phyloP scores from a whole-genome alignment of 768 basidiomycete species.

The Tulasnella sp. region DNA sequence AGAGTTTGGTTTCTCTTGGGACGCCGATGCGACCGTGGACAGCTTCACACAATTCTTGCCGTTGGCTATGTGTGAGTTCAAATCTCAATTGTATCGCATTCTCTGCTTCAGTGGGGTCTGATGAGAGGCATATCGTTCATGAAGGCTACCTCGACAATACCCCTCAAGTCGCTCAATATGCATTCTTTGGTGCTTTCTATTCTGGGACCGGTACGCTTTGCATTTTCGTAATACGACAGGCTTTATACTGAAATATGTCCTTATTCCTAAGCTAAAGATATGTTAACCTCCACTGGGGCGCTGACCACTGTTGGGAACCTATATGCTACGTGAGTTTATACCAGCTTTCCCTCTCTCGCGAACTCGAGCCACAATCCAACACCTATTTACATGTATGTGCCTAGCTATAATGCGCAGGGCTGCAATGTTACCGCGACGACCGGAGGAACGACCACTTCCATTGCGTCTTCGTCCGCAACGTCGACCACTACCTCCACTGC shows the following conservation, averaged over 20 bases:
- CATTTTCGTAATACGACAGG: no score
- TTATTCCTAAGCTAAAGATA: no score
- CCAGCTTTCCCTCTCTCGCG: not conserved
- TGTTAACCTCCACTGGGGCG: no score
- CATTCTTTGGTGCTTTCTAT: conserved; percentile 18
- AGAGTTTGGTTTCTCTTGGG: conserved; percentile 16
- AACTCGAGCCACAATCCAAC: no score
- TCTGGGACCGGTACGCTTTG: not conserved
- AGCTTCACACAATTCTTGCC: conserved; percentile 14
- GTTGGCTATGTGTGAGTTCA: not conserved
- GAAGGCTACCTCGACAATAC: conserved; percentile 11
- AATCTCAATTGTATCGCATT: no score
- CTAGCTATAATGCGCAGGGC: not conserved
- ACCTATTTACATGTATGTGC: no score
- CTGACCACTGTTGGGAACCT: no score
- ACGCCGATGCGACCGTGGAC: conserved; percentile 6
- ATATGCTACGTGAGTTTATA: not conserved
- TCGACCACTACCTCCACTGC: conserved; percentile 5
- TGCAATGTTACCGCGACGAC: not conserved
- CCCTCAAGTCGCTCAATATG: conserved; percentile 14
- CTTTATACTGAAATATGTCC: no score
- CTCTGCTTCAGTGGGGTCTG: not conserved
- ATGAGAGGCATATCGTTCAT: not conserved
- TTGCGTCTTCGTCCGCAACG: not conserved
- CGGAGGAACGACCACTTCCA: not conserved